phyloP scores from a whole-genome alignment of 805 yeast genomes.

The Saccharomycopsis olivae region DNA sequence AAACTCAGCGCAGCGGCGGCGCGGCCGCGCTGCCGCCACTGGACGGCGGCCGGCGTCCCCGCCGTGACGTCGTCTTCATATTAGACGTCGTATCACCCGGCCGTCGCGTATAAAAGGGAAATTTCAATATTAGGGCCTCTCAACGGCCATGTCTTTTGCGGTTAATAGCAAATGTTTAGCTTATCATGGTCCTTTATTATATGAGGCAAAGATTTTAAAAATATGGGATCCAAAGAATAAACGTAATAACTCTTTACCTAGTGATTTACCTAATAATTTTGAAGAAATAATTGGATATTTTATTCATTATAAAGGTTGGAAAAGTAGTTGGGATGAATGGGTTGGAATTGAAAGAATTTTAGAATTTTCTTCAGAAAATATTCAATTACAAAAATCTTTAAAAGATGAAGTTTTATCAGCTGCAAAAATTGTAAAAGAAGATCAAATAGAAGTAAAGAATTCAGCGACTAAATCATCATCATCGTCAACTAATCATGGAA shows the following conservation, averaged over 20 bases:
- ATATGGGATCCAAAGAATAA: conserved; percentile 45
- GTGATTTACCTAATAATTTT: conserved; percentile 20
- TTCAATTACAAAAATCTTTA: conserved; percentile 50
- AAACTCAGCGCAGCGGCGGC: too few species aligned
- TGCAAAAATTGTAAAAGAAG: conserved; percentile 18
- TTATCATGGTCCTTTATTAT: conserved; percentile 82
- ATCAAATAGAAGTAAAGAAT: conserved; percentile 17
- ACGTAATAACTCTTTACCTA: conserved; percentile 31
- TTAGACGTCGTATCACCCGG: too few species aligned
- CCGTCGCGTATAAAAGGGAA: too few species aligned
- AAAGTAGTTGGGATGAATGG: conserved; percentile 96
- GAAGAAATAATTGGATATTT: conserved; percentile 36
- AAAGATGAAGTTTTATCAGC: conserved; percentile 35
- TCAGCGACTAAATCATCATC: neutral
- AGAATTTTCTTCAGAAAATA: conserved; percentile 57
- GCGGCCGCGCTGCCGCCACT: too few species aligned
- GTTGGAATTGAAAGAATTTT: conserved; percentile 59
- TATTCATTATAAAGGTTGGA: conserved; percentile 95
- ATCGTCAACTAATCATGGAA: neutral
- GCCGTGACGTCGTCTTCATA: too few species aligned
- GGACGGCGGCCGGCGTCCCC: too few species aligned
- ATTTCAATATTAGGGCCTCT: too few species aligned
- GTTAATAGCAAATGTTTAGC: conserved; percentile 64
- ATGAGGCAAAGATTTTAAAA: conserved; percentile 74
- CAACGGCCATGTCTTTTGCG: too few species aligned